Base-by-base conservation (phyloP, 225 moss, liverwort and hornwort genomes). In the Pleurozium schreberi region DNA sequence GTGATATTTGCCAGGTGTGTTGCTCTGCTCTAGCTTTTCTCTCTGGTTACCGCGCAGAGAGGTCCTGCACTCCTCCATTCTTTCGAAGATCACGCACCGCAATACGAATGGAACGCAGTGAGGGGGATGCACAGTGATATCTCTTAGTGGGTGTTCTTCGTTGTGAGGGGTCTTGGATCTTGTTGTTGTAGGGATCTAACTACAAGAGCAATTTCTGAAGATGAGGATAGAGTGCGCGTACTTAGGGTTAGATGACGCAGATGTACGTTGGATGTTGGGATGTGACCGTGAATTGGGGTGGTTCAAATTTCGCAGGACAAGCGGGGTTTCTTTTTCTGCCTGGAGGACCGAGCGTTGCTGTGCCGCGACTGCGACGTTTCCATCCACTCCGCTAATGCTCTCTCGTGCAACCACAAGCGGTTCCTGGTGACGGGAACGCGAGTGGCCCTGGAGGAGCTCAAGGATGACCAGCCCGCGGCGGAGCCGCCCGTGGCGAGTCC, bases 331-430 rank as follows among this genome's bases (percentile, higher is more conserved):
- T 97, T 97, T 83, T 98, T 98, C 88, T 98, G 98, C 63, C 52
- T 96, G 79, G 96, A 96, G 58, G 98, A 98, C 86, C 93, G 98
- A 17, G 98, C 98, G 80, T 86, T 98, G 38, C 89, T 98, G 11
- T 98, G 98, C 57, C 94, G 98, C 71, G 95, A 95, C 87, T 98
- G 98, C 87, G 98, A 98, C 61, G 94, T 98, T 6, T 96, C 96
- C 5, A 96, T 98, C 74, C 98, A 98, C 88, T 89, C 89, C 8
- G 94, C 89, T 4, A 97, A 93, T 30, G 90, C 88, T 12, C 93
- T 96, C 12, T 94, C 96, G 11, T 88, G 94, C 83, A 91, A 90
- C 62, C 98, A 98, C 50, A 93, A 95, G 93, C 92, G 98, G 25
- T 96, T 97, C 61, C 61, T 98, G 73, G 90, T 98, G 45, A 89